Percentiles rank a stretch among this genome's conserved stretches.
These are phyloP conservation scores for Microsporum audouinii DNA, from an alignment of 2,329 filamentous ascomycete genomes.

Conservation along the genomic window DNA sequence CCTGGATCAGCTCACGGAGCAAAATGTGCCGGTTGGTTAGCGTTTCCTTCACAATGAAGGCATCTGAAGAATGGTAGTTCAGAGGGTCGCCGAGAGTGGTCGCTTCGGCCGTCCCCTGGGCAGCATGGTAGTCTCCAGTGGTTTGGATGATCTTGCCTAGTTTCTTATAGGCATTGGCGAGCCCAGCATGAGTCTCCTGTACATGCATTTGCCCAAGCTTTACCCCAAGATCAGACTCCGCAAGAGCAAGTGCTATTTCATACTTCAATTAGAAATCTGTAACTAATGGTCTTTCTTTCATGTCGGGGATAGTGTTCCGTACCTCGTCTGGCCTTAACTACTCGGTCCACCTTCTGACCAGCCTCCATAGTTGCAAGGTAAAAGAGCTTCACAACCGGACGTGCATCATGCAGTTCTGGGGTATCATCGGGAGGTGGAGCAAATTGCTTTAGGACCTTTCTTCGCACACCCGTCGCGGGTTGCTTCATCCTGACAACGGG, in stretches of 20 bases:
- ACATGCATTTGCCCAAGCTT: constrained; percentile 78
- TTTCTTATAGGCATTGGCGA: constrained; percentile 85
- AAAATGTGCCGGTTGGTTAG: constrained; percentile 96
- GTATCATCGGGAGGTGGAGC: constrained; percentile 95
- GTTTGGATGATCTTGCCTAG: constrained; percentile 88
- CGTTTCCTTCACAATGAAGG: constrained; percentile 96
- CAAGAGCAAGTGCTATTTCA: constrained; percentile 64
- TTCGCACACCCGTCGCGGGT: constrained; percentile 84
- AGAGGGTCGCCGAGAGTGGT: constrained; percentile 89
- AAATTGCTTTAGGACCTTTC: constrained; percentile 96
- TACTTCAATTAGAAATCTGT: neutral
- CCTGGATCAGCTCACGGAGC: constrained; percentile 82
- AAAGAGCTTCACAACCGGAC: constrained; percentile 87
- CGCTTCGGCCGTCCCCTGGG: constrained; percentile 91
- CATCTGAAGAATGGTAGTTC: constrained; percentile 87
- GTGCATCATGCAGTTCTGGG: constrained; percentile 78
- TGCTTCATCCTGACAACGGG: constrained; percentile 93
- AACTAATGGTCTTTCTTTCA: neutral
- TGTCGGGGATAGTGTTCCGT: constrained; percentile 22
- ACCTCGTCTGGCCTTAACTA: constrained; percentile 89
- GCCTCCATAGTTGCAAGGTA: constrained; percentile 93
- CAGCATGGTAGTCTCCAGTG: constrained; percentile 88
- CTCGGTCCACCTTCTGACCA: constrained; percentile 89
- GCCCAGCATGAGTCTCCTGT: constrained; percentile 79
- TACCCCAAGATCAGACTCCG: constrained; percentile 86